phyloP scores from a whole-genome alignment of 768 basidiomycete species.

The Pluteus cervinus region DNA sequence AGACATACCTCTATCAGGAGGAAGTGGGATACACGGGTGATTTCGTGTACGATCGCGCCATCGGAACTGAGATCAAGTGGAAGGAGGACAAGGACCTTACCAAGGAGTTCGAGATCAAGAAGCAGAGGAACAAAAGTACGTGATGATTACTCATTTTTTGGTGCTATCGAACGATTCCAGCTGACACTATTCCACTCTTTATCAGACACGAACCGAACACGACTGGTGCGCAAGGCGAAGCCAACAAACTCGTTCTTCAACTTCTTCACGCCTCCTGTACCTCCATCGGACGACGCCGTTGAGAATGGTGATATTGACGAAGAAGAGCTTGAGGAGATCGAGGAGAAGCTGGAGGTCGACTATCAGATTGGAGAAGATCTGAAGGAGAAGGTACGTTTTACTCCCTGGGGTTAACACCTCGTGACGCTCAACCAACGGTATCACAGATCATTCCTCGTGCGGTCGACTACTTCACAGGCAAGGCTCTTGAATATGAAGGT shows the following conservation, averaged over 20 bases:
- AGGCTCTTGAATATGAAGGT: constrained; percentile 81
- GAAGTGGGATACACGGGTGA: constrained; percentile 95
- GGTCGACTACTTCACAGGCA: constrained; percentile 96
- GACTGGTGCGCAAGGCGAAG: constrained; percentile 78
- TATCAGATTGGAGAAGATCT: constrained; percentile 98
- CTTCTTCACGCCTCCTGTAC: constrained; percentile 85
- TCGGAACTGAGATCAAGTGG: constrained; percentile 94
- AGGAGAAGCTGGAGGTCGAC: constrained; percentile 91
- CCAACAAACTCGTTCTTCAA: constrained; percentile 98
- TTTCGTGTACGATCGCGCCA: constrained; percentile 92
- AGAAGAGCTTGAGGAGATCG: constrained; percentile 84
- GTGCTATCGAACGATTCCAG: no score
- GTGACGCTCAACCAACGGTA: constrained; percentile 1
- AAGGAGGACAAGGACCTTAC: constrained; percentile 98
- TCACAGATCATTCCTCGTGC: constrained; percentile 87
- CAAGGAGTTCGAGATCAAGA: constrained; percentile 97
- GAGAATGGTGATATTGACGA: constrained; percentile 73
- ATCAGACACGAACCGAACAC: constrained; percentile 77
- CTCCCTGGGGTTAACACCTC: constrained; percentile 4
- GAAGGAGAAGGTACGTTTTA: constrained; percentile 78
- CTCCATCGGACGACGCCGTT: constrained; percentile 61
- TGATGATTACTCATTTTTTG: constrained; percentile 9
- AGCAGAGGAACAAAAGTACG: constrained; percentile 97
- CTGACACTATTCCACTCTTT: background rate
- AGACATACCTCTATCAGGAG: constrained; percentile 91